phyloP scores from a whole-genome alignment of 202 grass and related monocot genomes.

The Schoenoplectus tabernaemontani region DNA sequence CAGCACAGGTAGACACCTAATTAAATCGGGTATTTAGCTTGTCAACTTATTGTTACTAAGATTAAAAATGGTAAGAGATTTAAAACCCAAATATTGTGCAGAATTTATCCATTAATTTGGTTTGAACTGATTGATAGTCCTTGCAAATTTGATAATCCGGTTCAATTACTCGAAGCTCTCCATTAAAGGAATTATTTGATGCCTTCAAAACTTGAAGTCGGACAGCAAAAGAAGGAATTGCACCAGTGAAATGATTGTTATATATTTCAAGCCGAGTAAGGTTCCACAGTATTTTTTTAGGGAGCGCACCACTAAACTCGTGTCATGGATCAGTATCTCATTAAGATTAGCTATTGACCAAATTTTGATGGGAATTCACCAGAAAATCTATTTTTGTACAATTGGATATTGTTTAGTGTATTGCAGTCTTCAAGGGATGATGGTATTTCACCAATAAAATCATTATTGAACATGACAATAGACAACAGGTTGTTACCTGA shows the following conservation, averaged over 20 bases:
- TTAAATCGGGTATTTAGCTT: constrained; percentile 30
- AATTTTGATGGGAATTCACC: constrained; percentile 38
- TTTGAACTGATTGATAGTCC: constrained; percentile 30
- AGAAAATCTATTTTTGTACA: constrained; percentile 41
- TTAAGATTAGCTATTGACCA: constrained; percentile 41
- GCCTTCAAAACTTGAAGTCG: constrained; percentile 25
- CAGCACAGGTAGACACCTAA: constrained; percentile 27
- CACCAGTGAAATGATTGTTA: constrained; percentile 38
- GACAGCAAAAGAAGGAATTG: constrained; percentile 18
- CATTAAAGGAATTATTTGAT: constrained; percentile 46
- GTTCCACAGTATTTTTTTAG: constrained; percentile 23
- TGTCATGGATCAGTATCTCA: constrained; percentile 49
- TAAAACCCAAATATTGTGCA: constrained; percentile 23
- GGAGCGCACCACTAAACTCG: constrained; percentile 44
- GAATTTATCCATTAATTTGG: constrained; percentile 42
- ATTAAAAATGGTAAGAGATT: constrained; percentile 39
- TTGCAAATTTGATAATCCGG: constrained; percentile 23
- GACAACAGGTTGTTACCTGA: constrained; percentile 21
- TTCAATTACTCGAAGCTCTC: constrained; percentile 29
- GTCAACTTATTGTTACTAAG: constrained; percentile 43
- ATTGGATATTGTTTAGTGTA: constrained; percentile 30
- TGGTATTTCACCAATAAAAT: constrained; percentile 41
- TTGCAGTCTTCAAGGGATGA: constrained; percentile 26
- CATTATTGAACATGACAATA: constrained; percentile 50
- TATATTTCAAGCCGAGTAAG: too few species aligned